Percentiles rank a stretch among this genome's conserved stretches.
phyloP scores from a whole-genome alignment of 139 green algal species.

The Spirogloea muscicola region DNA sequence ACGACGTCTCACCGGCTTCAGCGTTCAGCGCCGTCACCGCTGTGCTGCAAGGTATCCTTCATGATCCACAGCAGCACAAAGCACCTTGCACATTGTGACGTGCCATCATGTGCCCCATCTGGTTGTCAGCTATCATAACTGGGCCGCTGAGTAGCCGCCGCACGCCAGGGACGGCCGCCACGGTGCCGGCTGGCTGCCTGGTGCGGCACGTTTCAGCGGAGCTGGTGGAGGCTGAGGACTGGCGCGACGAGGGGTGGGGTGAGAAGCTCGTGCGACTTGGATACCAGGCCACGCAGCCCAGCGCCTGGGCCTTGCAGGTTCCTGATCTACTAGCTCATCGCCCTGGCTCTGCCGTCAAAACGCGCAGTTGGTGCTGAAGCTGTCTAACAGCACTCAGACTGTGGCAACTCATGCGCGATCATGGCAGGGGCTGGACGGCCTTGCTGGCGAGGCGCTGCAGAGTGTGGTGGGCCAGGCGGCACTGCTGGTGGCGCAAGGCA shows the following conservation, averaged over 20 bases:
- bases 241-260: constrained; percentile 20
- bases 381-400: no score
- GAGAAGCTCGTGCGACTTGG: constrained; percentile 12
- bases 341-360: no score
- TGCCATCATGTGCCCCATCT: no score
- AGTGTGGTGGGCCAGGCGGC: background rate
- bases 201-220: constrained; percentile 17
- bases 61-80: no score
- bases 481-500: background rate
- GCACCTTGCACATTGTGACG: no score
- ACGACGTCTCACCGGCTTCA: constrained; percentile 1
- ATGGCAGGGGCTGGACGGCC: background rate
- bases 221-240: background rate
- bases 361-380: no score
- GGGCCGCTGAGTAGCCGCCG: no score
- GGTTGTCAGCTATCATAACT: no score
- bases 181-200: background rate
- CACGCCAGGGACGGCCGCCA: no score
- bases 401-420: no score
- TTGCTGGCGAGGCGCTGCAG: background rate
- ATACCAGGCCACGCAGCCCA: background rate
- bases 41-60: no score
- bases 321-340: no score
- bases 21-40: background rate
- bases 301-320: constrained; percentile 10